Percentiles rank a stretch among this genome's conserved stretches.
Evolutionary conservation across 129 eudicot genomes (phyloP).

Genomic region (Solidago caesia): DNA sequence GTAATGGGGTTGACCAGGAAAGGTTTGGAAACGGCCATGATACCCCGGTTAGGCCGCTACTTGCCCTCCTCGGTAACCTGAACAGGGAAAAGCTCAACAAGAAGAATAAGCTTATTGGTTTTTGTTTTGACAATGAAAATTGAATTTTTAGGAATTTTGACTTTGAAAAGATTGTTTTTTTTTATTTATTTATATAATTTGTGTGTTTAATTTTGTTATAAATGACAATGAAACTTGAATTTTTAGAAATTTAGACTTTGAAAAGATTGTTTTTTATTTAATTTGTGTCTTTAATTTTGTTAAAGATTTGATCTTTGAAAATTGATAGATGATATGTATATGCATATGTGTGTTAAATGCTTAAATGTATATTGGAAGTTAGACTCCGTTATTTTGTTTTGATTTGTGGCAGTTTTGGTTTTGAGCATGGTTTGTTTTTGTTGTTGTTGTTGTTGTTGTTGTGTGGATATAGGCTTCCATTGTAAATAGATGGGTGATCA

Average conservation of each 20-base stretch:
- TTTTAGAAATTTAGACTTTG: not conserved
- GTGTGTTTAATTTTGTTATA: not conserved
- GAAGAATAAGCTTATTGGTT: too few relatives aligned
- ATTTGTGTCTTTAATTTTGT: too few relatives aligned
- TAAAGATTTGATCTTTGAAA: too few relatives aligned
- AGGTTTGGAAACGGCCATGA: not conserved
- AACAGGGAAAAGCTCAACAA: too few relatives aligned
- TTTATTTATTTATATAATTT: not conserved
- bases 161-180: not conserved
- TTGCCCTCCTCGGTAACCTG: too few relatives aligned
- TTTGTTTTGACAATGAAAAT: too few relatives aligned
- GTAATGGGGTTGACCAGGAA: not conserved
- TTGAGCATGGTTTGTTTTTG: not conserved
- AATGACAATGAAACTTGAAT: not conserved
- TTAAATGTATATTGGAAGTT: not conserved
- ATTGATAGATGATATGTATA: not conserved
- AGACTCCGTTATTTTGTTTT: not conserved
- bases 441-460: not conserved
- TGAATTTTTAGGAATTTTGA: not conserved
- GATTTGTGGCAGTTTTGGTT: not conserved
- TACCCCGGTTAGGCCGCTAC: too few relatives aligned
- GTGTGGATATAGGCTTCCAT: conserved; percentile 27
- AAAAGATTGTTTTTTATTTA: not conserved
- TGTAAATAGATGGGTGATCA: conserved; percentile 68
- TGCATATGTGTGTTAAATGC: not conserved